Evolutionary conservation across 495 filamentous ascomycete species (phyloP).

Genomic region (Usnea hakonensis): DNA sequence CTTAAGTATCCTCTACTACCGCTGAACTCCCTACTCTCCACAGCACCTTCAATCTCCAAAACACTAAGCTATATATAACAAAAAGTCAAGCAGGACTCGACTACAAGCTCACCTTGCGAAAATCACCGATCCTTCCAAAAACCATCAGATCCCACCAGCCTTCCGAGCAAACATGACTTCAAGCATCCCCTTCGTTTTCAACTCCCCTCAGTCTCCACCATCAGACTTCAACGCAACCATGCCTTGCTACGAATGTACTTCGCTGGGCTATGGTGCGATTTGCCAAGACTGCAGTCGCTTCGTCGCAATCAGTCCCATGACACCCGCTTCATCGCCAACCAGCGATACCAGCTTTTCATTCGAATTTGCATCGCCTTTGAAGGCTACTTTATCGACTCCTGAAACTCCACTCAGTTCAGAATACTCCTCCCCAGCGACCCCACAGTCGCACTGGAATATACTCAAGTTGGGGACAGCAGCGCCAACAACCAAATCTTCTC

Average conservation of each 20-base stretch:
- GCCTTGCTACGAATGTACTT: background rate
- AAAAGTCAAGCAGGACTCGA: background rate
- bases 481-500: background rate
- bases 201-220: background rate
- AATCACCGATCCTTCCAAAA: background rate
- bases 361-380: background rate
- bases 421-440: background rate
- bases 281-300: background rate
- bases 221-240: background rate
- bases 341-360: background rate
- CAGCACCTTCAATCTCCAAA: background rate
- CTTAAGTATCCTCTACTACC: background rate
- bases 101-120: background rate
- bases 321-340: background rate
- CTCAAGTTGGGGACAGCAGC: background rate
- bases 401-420: background rate
- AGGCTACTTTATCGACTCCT: background rate
- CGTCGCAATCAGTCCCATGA: background rate
- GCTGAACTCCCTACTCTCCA: background rate
- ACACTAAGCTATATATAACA: background rate
- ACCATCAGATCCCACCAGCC: background rate
- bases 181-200: background rate
- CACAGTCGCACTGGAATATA: background rate
- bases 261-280: background rate
- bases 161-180: background rate